Evolutionary conservation across 306 rosid species (phyloP).

Genomic region (Lupinus albus): DNA sequence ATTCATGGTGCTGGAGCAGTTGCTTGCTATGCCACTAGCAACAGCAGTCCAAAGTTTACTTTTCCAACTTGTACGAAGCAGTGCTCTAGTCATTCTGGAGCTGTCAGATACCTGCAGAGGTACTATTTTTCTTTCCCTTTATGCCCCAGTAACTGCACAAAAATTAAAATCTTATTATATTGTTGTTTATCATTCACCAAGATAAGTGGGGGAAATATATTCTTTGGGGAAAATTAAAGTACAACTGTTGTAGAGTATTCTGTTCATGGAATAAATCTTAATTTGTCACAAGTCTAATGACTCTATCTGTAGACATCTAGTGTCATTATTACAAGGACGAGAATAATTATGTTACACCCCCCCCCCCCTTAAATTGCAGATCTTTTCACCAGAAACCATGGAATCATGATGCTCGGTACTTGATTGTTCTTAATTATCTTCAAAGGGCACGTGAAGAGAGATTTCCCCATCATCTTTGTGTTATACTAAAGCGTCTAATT

Average conservation of each 20-base stretch:
- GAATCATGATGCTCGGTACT: conserved; percentile 69
- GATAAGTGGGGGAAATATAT: conserved; percentile 31
- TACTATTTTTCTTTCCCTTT: conserved; percentile 44
- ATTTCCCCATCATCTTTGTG: conserved; percentile 74
- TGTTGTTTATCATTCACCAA: conserved; percentile 3
- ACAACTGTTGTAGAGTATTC: conserved; percentile 1
- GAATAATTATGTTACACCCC: conserved; percentile 29
- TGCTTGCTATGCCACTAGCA: conserved; percentile 73
- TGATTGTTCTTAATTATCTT: conserved; percentile 76
- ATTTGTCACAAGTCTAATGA: neutral
- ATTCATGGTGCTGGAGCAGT: conserved; percentile 83
- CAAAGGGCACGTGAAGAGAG: conserved; percentile 94
- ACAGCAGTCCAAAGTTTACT: conserved; percentile 57
- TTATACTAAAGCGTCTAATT: conserved; percentile 64
- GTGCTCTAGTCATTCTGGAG: conserved; percentile 54
- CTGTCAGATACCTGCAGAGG: conserved; percentile 70
- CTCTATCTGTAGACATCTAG: too few relatives aligned
- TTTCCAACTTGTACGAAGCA: conserved; percentile 72
- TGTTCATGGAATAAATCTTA: conserved; percentile 8
- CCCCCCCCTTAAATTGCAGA: conserved; percentile 56
- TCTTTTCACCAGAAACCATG: conserved; percentile 84
- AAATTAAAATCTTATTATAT: conserved; percentile 13
- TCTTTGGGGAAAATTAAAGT: conserved; percentile 10
- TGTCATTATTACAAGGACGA: neutral
- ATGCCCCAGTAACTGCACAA: neutral